Evolutionary conservation across 1,284 basidiomycete species (phyloP).

Genomic region (Quambalaria eucalypti): DNA sequence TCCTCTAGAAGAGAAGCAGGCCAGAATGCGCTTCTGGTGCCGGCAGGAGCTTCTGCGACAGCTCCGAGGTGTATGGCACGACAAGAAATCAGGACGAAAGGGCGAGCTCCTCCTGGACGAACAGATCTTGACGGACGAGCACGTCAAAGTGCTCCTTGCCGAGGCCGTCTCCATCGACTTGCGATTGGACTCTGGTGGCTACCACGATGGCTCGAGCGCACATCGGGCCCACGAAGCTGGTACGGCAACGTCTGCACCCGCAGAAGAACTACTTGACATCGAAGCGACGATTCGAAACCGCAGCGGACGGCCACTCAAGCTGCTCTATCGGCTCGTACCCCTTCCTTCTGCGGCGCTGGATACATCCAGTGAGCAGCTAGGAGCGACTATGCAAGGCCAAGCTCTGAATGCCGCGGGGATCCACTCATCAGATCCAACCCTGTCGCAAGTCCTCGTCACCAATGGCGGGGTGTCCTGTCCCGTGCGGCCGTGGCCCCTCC

Average conservation of each 20-base stretch:
- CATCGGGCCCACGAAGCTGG: neutral
- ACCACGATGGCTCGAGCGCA: neutral
- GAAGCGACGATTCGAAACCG: slow-evolving; percentile 7
- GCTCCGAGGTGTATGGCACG: slow-evolving; percentile 67
- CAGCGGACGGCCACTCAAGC: slow-evolving; percentile 5
- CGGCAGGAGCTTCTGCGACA: slow-evolving; percentile 69
- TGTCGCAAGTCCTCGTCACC: slow-evolving; percentile 11
- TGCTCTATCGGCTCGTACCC: slow-evolving; percentile 17
- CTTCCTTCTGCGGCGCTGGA: neutral
- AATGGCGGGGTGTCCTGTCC: slow-evolving; percentile 8
- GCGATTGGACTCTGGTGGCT: neutral
- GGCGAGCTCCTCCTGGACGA: slow-evolving; percentile 11
- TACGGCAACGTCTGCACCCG: neutral
- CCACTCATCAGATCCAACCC: slow-evolving; percentile 1
- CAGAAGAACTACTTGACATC: slow-evolving; percentile 8
- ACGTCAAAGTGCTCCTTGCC: slow-evolving; percentile 2
- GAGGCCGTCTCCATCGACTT: slow-evolving; percentile 10
- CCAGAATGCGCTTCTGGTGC: slow-evolving; percentile 84
- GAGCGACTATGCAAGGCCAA: neutral
- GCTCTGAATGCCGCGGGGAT: neutral
- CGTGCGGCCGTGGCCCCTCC: slow-evolving; percentile 4
- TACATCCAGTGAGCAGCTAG: neutral
- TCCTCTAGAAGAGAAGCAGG: slow-evolving; percentile 55
- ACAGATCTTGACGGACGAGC: slow-evolving; percentile 1
- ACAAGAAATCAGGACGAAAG: slow-evolving; percentile 47